phyloP scores from a whole-genome alignment of 2,329 filamentous ascomycete species.

The Aspergillus flavus region DNA sequence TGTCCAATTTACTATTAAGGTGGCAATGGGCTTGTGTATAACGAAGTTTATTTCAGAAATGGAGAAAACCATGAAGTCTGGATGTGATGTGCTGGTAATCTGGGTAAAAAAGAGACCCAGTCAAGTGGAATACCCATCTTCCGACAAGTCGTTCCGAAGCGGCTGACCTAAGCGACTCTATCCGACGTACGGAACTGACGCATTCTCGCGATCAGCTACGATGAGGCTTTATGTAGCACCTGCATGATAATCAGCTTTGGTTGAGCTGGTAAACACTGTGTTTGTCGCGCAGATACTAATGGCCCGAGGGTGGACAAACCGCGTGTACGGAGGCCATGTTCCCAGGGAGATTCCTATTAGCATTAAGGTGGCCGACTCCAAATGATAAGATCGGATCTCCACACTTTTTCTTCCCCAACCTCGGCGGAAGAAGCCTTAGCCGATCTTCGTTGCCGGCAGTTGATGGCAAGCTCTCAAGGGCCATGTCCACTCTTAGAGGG shows the following conservation, averaged over 20 bases:
- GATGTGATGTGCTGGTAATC: neutral
- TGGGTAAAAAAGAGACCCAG: neutral
- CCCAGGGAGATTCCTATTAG: neutral
- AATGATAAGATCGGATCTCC: constrained; percentile 20
- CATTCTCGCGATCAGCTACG: neutral
- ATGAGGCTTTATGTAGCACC: neutral
- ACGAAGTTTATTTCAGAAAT: neutral
- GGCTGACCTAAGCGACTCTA: constrained; percentile 26
- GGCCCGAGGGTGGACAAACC: neutral
- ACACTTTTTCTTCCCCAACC: constrained; percentile 23
- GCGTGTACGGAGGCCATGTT: neutral
- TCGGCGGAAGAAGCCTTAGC: constrained; percentile 39
- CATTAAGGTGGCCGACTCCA: neutral
- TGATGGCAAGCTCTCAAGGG: constrained; percentile 23
- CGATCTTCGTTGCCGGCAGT: constrained; percentile 39
- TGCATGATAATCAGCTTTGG: neutral
- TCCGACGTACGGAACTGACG: constrained; percentile 16
- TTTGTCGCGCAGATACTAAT: too few species aligned
- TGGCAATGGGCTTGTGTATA: constrained; percentile 3
- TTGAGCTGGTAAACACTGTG: neutral
- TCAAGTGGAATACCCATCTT: constrained; percentile 9
- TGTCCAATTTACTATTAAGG: neutral
- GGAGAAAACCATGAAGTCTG: neutral
- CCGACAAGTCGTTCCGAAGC: constrained; percentile 24
- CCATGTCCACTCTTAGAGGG: constrained; percentile 21